Conservation (phyloP, 2,329 filamentous ascomycete genomes). For the Stagonosporopsis vannaccii region DNA sequence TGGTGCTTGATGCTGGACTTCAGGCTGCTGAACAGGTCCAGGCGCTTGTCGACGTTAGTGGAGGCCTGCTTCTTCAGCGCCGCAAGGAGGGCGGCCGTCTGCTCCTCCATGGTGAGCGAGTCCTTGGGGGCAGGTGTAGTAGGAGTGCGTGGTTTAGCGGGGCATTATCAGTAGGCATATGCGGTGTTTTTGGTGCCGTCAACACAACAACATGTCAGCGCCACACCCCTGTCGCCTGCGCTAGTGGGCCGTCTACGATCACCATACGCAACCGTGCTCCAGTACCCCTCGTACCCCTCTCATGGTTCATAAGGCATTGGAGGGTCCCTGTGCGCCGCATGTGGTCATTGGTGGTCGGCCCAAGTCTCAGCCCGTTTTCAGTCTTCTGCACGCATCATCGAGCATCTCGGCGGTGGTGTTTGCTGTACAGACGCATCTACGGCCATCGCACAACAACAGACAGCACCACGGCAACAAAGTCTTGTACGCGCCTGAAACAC, state of each 20-base stretch:
- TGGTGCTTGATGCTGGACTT: constrained; percentile 93
- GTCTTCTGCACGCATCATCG: neutral
- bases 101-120: constrained; percentile 60
- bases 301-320: constrained; percentile 1
- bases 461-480: neutral
- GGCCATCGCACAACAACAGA: neutral
- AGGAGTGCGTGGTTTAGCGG: constrained; percentile 3
- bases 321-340: neutral
- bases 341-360: neutral
- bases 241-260: neutral
- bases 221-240: neutral
- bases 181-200: constrained; percentile 5
- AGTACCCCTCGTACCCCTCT: neutral
- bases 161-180: constrained; percentile 9
- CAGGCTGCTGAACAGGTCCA: constrained; percentile 73
- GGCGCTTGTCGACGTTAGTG: constrained; percentile 72
- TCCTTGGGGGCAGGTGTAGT: neutral
- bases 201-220: constrained; percentile 9
- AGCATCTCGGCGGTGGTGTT: neutral
- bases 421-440: neutral
- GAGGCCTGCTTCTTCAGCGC: constrained; percentile 68
- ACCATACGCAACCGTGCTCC: constrained; percentile 16
- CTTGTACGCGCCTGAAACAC: constrained; percentile 14
- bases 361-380: neutral
- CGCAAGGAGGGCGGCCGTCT: constrained; percentile 61